Percentiles rank a stretch among this genome's conserved stretches.
Conservation (phyloP, 176 grass and related monocot genomes). For the Lolium perenne region DNA sequence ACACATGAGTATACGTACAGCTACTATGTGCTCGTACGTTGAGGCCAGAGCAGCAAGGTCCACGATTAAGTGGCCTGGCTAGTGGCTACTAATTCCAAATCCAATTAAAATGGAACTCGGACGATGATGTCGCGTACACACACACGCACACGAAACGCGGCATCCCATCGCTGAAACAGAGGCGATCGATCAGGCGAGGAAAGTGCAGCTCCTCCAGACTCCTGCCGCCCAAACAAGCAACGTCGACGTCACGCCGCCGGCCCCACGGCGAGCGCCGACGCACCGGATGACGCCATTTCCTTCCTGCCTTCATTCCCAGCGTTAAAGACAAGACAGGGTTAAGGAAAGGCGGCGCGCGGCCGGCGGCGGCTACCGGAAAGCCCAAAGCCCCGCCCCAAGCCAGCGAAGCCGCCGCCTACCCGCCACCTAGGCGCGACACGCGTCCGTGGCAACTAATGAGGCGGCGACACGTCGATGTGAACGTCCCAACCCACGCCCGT, state of each 20-base stretch:
- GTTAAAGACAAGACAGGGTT: background rate
- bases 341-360: slow-evolving; percentile 30
- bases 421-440: background rate
- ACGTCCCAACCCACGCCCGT: slow-evolving; percentile 1
- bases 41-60: too few species aligned
- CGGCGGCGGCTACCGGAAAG: background rate
- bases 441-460: background rate
- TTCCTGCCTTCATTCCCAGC: too few species aligned
- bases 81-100: too few species aligned
- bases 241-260: background rate
- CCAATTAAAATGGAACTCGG: too few species aligned
- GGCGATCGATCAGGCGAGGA: background rate
- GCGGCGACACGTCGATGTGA: background rate
- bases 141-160: too few species aligned
- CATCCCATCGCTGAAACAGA: background rate
- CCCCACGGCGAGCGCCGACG: background rate
- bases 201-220: background rate
- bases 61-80: too few species aligned
- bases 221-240: background rate
- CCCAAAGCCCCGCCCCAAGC: background rate
- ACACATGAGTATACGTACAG: too few species aligned
- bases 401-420: background rate
- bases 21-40: too few species aligned
- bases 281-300: slow-evolving; percentile 8
- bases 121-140: too few species aligned